Base-by-base conservation (phyloP, 2,329 filamentous ascomycete species). In the Ceratocystiopsis minuta region DNA sequence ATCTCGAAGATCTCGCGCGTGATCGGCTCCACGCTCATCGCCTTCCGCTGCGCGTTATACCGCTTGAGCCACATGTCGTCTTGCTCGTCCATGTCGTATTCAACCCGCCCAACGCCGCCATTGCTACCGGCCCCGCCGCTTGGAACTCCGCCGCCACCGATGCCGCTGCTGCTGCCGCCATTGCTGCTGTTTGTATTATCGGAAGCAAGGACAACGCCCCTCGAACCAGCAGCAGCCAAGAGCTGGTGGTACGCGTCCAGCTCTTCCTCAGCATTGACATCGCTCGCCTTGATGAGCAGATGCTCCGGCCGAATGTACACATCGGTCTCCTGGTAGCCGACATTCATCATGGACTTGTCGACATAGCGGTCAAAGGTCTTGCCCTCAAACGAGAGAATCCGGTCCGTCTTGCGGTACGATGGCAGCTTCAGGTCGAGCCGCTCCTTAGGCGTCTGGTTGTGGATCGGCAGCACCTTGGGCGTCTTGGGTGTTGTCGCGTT, bases 71-170 rank as follows among this genome's bases (percentile, higher is more conserved):
- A 98, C 63, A 87, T 85, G 50, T 94, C 86, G 57, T 98, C 90
- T 55, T 98, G 90, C 60, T 98, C 90, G 55, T 98, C 90, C 90
- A 98, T 98, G 58, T 98, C 90, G 57, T 98, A 98, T 57, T 98
- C 90, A 16, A 98, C 90, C 43, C 84, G 78, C 13, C 85, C 84
- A 34, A 92, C 70, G 16, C 65, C 65, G 41, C 62, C 63, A 33
- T 47, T 46, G 46, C 46, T 47, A 36, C 45, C 46, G 1, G 38
- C 46, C 5, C 41, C 43, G 37, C 41, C 41, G 16, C 43, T 41
- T 0, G 40, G 28, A 2, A 43, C 39, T 83, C 79, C 14, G 64
- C 63, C 46, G 70, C 72, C 15, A 54, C 50, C 1, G 56, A 51
- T 20, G 59, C 54, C 2, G 60, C 15, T 5, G 36, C 41, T 28